Evolutionary conservation across 306 rosid species (phyloP).

Genomic region (Sindora glabra): DNA sequence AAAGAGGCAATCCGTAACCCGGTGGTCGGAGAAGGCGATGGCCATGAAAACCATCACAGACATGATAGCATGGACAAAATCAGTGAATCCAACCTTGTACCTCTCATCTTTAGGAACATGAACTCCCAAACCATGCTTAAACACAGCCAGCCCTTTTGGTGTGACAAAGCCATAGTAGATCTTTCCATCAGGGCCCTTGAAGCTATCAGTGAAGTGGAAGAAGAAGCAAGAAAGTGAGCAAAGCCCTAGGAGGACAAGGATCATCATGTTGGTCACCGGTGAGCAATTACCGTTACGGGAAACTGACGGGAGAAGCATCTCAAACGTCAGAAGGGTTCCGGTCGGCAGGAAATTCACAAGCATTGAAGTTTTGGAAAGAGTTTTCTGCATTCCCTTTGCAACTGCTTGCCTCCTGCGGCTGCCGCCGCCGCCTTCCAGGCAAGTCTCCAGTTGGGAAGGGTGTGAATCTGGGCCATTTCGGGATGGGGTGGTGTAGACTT

Average conservation of each 20-base stretch:
- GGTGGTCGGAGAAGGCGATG: slow-evolving; percentile 47
- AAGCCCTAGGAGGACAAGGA: slow-evolving; percentile 22
- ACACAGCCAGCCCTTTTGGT: slow-evolving; percentile 35
- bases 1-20: slow-evolving; percentile 40
- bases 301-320: slow-evolving; percentile 53
- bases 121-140: slow-evolving; percentile 34
- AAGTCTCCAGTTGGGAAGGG: background rate
- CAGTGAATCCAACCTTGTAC: slow-evolving; percentile 20
- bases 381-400: slow-evolving; percentile 55
- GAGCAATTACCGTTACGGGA: slow-evolving; percentile 40
- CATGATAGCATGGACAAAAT: slow-evolving; percentile 54
- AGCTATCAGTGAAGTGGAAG: slow-evolving; percentile 51
- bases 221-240: slow-evolving; percentile 50
- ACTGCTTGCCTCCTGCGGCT: slow-evolving; percentile 42
- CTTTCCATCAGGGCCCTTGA: slow-evolving; percentile 37
- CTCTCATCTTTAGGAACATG: slow-evolving; percentile 38
- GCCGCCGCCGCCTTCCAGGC: background rate
- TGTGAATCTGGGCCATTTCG: background rate
- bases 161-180: slow-evolving; percentile 53
- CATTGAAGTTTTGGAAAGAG: slow-evolving; percentile 52
- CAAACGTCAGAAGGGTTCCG: slow-evolving; percentile 53
- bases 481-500: background rate
- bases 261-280: slow-evolving; percentile 28
- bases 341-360: slow-evolving; percentile 60
- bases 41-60: slow-evolving; percentile 60